Base-by-base conservation (phyloP, 169 alveolate genomes). In the Cytauxzoon felis region DNA sequence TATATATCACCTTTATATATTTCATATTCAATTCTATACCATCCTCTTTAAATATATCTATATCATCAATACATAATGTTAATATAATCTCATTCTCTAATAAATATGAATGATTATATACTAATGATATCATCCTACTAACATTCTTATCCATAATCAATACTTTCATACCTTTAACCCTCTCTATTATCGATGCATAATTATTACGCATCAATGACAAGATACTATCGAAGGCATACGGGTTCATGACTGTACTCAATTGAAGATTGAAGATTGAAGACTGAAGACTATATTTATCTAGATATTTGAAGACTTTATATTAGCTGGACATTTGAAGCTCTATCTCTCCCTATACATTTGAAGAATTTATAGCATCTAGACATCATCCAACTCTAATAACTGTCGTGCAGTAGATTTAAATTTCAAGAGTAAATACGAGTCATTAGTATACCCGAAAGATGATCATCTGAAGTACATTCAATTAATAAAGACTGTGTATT, bases 121-220 rank as follows among this genome's bases (percentile, higher is more conserved):
- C 95, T 16, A 96, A 72, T 16, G 98, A 93, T 40, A 96, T 90
- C 8, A 91, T 90, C 27, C 84, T 87, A 38, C 88, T 81, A 9
- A 98, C 94, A 57, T 93, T 97, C 41, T 81, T 82, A 66, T 96
- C 99, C 48, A 94, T 63, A 33, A 96, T 83, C 16, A 95, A 79
- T 32, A 95, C 94, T 91, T 96, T 90, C 51, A 80, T 33, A 1
- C 91, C 91, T 68, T 85, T 85, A 9, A 85, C 89, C 0, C 81
- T 56, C 34, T 85, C 85, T 26, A 85, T 43, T 42, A 85, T 85
- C 53, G 87, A 57, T 7, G 82, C 75, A 32, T 67, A 68, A 54
- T 78, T 79, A 42, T 67, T 80, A 41, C 82, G 88, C 70, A 69
- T 53, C 45, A 84, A 64, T 56, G 76, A 47, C 18, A 79, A 63